phyloP scores from a whole-genome alignment of 2,329 filamentous ascomycete species.

The Alternaria gansuensis region DNA sequence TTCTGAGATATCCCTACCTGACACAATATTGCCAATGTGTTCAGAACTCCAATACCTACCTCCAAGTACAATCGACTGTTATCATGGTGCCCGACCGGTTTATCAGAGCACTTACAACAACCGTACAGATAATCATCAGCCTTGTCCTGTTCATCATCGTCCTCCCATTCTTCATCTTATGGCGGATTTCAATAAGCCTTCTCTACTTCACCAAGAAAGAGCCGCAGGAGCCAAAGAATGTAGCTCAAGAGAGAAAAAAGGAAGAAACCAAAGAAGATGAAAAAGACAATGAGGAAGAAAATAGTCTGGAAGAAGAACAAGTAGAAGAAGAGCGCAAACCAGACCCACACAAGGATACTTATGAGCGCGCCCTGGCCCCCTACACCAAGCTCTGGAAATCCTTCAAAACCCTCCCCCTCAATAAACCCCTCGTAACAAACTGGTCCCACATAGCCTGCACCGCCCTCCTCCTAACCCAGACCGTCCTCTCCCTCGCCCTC shows the following conservation, averaged over 20 bases:
- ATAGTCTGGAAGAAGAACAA: too few species aligned
- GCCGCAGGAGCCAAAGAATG: not conserved
- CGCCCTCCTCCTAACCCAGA: conserved; percentile 7
- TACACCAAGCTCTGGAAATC: not conserved
- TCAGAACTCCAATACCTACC: not conserved
- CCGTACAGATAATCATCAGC: conserved; percentile 2
- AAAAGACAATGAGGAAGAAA: not conserved
- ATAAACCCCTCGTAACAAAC: not conserved
- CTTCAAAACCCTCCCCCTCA: not conserved
- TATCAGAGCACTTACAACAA: not conserved
- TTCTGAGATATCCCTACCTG: not conserved
- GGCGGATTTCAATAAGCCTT: conserved; percentile 9
- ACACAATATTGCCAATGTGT: not conserved
- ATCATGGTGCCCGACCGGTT: not conserved
- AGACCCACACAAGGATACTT: not conserved
- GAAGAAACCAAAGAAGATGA: not conserved
- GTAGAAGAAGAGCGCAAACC: not conserved
- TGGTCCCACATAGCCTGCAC: not conserved
- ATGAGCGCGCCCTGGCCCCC: not conserved
- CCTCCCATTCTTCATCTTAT: conserved; percentile 11
- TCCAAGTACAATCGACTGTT: not conserved
- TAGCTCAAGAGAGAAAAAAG: conserved; percentile 1
- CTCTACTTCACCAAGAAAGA: conserved; percentile 7
- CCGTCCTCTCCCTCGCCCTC: conserved; percentile 11
- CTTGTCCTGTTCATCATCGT: conserved; percentile 4